Evolutionary conservation across 805 yeast genomes (phyloP).

Genomic region (Wickerhamiella hasegawae): DNA sequence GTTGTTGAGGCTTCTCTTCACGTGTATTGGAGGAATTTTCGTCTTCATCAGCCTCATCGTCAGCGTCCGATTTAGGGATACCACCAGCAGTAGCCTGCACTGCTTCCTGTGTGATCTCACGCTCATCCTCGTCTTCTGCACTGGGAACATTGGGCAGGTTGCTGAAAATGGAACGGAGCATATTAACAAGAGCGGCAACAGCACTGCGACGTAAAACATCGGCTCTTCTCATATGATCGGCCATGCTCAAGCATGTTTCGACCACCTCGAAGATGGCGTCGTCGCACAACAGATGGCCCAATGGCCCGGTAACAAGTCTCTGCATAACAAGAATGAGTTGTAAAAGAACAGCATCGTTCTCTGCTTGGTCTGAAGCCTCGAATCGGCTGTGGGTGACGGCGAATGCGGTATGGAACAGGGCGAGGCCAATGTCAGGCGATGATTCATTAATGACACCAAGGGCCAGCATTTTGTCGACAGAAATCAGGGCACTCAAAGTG

Average conservation of each 20-base stretch:
- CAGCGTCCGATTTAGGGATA: neutral
- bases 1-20: neutral
- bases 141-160: slow-evolving; percentile 1
- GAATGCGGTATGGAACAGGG: slow-evolving; percentile 49
- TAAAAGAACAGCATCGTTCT: slow-evolving; percentile 80
- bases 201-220: slow-evolving; percentile 83
- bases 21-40: neutral
- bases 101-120: slow-evolving; percentile 32
- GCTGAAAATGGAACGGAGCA: slow-evolving; percentile 9
- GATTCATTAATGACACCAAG: slow-evolving; percentile 45
- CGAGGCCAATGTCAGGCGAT: slow-evolving; percentile 39
- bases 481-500: slow-evolving; percentile 63
- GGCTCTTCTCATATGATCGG: slow-evolving; percentile 81
- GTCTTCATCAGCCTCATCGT: neutral
- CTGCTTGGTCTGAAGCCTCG: slow-evolving; percentile 83
- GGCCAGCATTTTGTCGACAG: slow-evolving; percentile 57
- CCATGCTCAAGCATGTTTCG: slow-evolving; percentile 80
- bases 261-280: slow-evolving; percentile 75
- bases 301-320: slow-evolving; percentile 42
- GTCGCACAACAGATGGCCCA: slow-evolving; percentile 56
- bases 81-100: slow-evolving; percentile 23
- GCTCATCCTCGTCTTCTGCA: slow-evolving; percentile 24
- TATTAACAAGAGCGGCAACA: slow-evolving; percentile 21
- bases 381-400: slow-evolving; percentile 87
- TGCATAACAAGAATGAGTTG: slow-evolving; percentile 69